Conservation (phyloP, 2,329 filamentous ascomycete genomes). For the Pseudogymnoascus sp. region DNA sequence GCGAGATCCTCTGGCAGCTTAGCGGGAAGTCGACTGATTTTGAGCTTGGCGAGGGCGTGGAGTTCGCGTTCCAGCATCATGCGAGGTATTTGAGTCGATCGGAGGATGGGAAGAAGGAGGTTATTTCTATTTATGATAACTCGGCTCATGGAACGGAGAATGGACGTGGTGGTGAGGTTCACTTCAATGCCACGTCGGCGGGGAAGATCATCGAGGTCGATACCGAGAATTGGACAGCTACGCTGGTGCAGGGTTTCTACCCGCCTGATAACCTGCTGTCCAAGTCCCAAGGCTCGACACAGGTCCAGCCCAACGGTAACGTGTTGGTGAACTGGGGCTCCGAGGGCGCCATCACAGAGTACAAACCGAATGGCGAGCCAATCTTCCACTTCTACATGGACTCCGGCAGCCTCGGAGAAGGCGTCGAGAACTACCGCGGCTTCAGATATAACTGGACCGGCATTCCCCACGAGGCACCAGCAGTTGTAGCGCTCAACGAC, state of each 20-base stretch:
- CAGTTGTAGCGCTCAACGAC: slow-evolving; percentile 30
- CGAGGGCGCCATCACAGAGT: slow-evolving; percentile 21
- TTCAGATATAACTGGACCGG: slow-evolving; percentile 36
- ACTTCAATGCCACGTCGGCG: slow-evolving; percentile 15
- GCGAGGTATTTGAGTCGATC: slow-evolving; percentile 34
- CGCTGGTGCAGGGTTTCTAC: slow-evolving; percentile 17
- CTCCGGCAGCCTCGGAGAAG: slow-evolving; percentile 23
- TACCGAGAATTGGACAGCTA: slow-evolving; percentile 16
- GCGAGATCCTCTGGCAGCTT: slow-evolving; percentile 42
- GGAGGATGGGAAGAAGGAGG: slow-evolving; percentile 13
- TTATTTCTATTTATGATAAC: slow-evolving; percentile 24
- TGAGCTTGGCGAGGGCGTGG: slow-evolving; percentile 34
- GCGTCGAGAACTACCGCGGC: slow-evolving; percentile 34
- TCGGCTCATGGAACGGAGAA: slow-evolving; percentile 15
- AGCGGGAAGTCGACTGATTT: slow-evolving; percentile 41
- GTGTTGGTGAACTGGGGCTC: slow-evolving; percentile 23
- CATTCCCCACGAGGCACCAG: slow-evolving; percentile 30
- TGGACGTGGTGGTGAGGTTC: slow-evolving; percentile 14
- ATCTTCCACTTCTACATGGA: slow-evolving; percentile 36
- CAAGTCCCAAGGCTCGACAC: slow-evolving; percentile 21
- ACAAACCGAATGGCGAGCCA: slow-evolving; percentile 26
- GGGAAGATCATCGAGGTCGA: slow-evolving; percentile 23
- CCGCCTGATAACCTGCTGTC: slow-evolving; percentile 20
- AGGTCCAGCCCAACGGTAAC: slow-evolving; percentile 23
- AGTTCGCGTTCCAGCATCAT: slow-evolving; percentile 46